Base-by-base conservation (phyloP, 192 early-diverging fungal species). In the Gonapodya sp. region DNA sequence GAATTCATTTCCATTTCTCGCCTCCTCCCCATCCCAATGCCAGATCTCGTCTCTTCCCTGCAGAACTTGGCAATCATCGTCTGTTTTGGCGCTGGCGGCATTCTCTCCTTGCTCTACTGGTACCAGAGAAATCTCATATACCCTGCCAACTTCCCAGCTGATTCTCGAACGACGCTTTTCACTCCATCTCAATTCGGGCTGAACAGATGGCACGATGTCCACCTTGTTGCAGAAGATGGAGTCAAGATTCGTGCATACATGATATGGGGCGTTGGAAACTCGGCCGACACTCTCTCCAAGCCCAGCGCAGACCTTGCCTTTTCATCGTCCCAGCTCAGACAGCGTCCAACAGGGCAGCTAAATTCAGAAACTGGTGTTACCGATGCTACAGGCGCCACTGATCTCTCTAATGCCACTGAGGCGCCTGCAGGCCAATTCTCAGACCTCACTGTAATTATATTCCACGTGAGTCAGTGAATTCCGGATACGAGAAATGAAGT, bases 111-210 rank as follows among this genome's bases (percentile, higher is more conserved):
- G 31, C 86, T 95, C 2, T 94, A 92, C 80, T 37, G 90, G 82
- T 94, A 92, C 78, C 94, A 95, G 80, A 91, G 92, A 35, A 88
- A 92, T 81, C 89, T 95, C 78, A 93, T 95, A 73, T 95, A 95
- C 78, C 92, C 92, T 64, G 81, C n/a, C 86, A 90, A 73, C 35
- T 73, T 88, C 79, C 90, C 90, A 0, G 73, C 83, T 16, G 90
- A 86, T 36, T 88, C 87, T 18, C 83, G 90, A 30, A 75, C 64
- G 1, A 75, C 83, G 31, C 86, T 91, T 33, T 80, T 84, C 18
- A 85, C 64, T 18, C 90, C 90, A 1, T 83, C 81, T 75, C 81
- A 88, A 75, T 80, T 82, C 73, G 80, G 74, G 30, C 82, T 89
- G 83, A 73, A 79, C 2, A 89, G 92, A 82, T 89, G 80, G 37